These are phyloP conservation scores for Teratosphaeria pseudoeucalypti DNA, from an alignment of 2,329 filamentous ascomycete species.

Conservation along the genomic window DNA sequence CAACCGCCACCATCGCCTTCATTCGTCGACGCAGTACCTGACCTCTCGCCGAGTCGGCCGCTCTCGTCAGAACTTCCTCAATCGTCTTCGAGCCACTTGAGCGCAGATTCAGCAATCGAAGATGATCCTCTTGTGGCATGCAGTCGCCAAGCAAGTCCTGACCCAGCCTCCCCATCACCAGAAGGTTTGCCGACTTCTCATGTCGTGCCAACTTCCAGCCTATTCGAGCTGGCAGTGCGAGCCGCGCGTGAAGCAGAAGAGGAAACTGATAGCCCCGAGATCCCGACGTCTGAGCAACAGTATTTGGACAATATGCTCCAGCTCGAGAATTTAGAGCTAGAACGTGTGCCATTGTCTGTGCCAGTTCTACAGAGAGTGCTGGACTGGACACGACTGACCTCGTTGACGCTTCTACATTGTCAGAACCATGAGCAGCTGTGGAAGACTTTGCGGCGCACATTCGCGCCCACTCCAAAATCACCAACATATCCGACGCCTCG, in stretches of 20 bases:
- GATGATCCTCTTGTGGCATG: constrained; percentile 9
- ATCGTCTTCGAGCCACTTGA: background rate
- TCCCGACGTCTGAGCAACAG: constrained; percentile 5
- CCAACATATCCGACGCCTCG: constrained; percentile 29
- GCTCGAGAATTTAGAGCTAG: constrained; percentile 63
- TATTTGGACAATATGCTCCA: constrained; percentile 48
- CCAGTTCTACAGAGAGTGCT: constrained; percentile 59
- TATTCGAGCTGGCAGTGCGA: background rate
- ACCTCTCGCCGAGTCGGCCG: background rate
- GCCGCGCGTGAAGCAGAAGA: background rate
- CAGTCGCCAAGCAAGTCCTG: constrained; percentile 6
- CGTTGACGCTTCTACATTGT: constrained; percentile 64
- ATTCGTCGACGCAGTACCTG: background rate
- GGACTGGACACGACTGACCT: constrained; percentile 64
- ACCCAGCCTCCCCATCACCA: background rate
- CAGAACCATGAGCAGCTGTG: constrained; percentile 63
- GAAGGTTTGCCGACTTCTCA: background rate
- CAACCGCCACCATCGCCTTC: background rate
- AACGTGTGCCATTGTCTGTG: constrained; percentile 63
- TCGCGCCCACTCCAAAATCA: constrained; percentile 28
- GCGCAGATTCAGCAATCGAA: background rate
- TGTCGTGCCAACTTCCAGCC: background rate
- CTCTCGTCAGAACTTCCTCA: background rate
- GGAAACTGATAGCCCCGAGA: background rate
- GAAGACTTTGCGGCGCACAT: constrained; percentile 55